Percentiles rank a stretch among this genome's conserved stretches.
Evolutionary conservation across 371 early-diverging fungal species (phyloP).

Genomic region (Basidiobolus meristosporus): DNA sequence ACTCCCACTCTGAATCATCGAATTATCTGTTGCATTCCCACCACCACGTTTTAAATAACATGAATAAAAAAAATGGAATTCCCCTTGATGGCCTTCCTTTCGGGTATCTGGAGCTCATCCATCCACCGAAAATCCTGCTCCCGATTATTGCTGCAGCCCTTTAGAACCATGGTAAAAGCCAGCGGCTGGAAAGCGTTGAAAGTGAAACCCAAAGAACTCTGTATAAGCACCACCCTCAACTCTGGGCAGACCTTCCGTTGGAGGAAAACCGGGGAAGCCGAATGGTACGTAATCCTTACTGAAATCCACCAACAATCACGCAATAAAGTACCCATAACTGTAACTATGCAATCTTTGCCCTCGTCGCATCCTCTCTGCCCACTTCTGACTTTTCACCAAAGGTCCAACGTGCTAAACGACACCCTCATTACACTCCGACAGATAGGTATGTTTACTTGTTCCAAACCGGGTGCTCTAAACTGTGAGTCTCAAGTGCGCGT

Average conservation of each 20-base stretch:
- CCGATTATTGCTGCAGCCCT: too few species aligned
- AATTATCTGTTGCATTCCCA: constrained; percentile 3
- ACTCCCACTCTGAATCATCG: neutral
- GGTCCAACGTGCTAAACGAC: constrained; percentile 17
- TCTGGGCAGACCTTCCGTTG: constrained; percentile 87
- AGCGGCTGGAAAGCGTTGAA: constrained; percentile 30
- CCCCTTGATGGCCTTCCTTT: too few species aligned
- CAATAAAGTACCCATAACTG: constrained; percentile 4
- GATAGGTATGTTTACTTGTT: constrained; percentile 5
- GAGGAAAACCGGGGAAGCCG: constrained; percentile 15
- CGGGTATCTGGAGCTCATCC: too few species aligned
- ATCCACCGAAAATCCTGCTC: too few species aligned
- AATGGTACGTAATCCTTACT: too few species aligned
- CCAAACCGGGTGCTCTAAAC: too few species aligned
- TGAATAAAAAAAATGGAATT: too few species aligned
- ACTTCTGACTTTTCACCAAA: constrained; percentile 6
- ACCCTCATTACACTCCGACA: constrained; percentile 9
- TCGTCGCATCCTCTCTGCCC: constrained; percentile 6
- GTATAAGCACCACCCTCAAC: constrained; percentile 49
- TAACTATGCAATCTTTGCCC: constrained; percentile 8
- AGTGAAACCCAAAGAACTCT: constrained; percentile 40
- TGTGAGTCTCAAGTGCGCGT: too few species aligned
- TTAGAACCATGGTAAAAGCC: too few species aligned
- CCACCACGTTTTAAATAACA: too few species aligned
- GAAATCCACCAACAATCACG: constrained; percentile 11